Evolutionary conservation across 108 stramenopile genomes (phyloP), one percentile per base, ranked within the genome.

Genomic region (Nannochloropsis salina): DNA sequence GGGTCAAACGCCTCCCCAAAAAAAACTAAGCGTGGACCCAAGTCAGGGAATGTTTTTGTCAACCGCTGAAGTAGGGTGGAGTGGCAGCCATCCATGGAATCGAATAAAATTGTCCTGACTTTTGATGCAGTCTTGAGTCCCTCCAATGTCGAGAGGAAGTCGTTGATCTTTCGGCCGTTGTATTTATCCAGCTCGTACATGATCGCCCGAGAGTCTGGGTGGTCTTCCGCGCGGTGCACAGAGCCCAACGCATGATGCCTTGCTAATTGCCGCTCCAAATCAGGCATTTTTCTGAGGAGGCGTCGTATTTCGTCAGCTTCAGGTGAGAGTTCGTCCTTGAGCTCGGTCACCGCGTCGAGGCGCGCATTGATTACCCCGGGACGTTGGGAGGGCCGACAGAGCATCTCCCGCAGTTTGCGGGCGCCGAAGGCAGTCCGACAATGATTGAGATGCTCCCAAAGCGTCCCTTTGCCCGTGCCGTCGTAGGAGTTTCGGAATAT

Each of bases 181-280:
- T 99, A 97, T 83, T 92, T 94, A 44, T 88, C 92, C 79, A 81
- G 89, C 86, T 99, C 99, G 87, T 98, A 99, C 84, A 99, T 90
- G 40, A 99, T 94, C 44, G 98, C 97, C 44, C 98, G 91, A 74
- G 94, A 93, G 82, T 95, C 93, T n/a, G 99, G 99, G 91, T 99
- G 98, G 44, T 88, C 87, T 41, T 20, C 45, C 18, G 88, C 89
- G 41, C 90, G 86, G 47, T 89, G 88, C 89, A 80, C 79, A 12
- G 90, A 83, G 31, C 95, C 94, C 94, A 97, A 96, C 83, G 94
- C 93, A 86, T 99, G 98, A 42, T 98, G 89, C 40, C 98, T 93
- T 79, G 93, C 91, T 80, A 98, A 89, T 12, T 98, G 89, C 42
- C 98, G 94, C 87, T 99, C 99, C 42, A 99, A 90, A 85, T 99